Conservation (phyloP, 495 filamentous ascomycete genomes). For the Sporormia fimetaria region DNA sequence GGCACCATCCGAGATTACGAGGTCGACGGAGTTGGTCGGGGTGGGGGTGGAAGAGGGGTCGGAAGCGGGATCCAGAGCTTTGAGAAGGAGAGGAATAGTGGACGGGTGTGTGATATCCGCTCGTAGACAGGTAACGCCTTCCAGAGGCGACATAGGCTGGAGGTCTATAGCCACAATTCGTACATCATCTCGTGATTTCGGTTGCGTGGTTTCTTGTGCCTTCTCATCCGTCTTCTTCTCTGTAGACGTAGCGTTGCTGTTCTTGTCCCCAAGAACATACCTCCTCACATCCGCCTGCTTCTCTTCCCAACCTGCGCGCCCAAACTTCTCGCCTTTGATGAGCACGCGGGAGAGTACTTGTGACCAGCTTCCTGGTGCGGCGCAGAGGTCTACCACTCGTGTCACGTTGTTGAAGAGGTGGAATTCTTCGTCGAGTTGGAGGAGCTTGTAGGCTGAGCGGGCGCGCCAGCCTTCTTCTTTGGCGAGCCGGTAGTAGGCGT, state of each 20-base stretch:
- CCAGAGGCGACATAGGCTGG: slow-evolving; percentile 85
- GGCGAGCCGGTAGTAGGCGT: slow-evolving; percentile 92
- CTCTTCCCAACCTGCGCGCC: slow-evolving; percentile 71
- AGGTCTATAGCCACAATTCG: slow-evolving; percentile 93
- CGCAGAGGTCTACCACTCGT: slow-evolving; percentile 92
- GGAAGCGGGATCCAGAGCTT: slow-evolving; percentile 69
- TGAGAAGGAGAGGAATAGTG: slow-evolving; percentile 77
- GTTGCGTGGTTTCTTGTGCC: slow-evolving; percentile 24
- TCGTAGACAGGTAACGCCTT: slow-evolving; percentile 80
- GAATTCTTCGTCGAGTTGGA: slow-evolving; percentile 95
- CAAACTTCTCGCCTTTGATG: slow-evolving; percentile 85
- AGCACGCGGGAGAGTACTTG: slow-evolving; percentile 88
- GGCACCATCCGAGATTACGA: slow-evolving; percentile 89
- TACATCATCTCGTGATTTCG: slow-evolving; percentile 58
- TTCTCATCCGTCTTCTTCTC: slow-evolving; percentile 28
- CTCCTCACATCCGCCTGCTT: slow-evolving; percentile 42
- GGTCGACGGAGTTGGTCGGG: slow-evolving; percentile 64
- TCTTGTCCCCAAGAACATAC: slow-evolving; percentile 20
- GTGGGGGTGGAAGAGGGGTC: slow-evolving; percentile 40
- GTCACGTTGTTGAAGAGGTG: slow-evolving; percentile 77
- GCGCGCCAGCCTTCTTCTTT: slow-evolving; percentile 99
- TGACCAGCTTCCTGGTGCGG: slow-evolving; percentile 91
- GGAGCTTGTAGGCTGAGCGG: slow-evolving; percentile 88
- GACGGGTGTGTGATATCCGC: slow-evolving; percentile 96
- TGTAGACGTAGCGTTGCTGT: not conserved